Conservation (phyloP, 2,329 filamentous ascomycete genomes). For the Fusarium oligoseptatum region DNA sequence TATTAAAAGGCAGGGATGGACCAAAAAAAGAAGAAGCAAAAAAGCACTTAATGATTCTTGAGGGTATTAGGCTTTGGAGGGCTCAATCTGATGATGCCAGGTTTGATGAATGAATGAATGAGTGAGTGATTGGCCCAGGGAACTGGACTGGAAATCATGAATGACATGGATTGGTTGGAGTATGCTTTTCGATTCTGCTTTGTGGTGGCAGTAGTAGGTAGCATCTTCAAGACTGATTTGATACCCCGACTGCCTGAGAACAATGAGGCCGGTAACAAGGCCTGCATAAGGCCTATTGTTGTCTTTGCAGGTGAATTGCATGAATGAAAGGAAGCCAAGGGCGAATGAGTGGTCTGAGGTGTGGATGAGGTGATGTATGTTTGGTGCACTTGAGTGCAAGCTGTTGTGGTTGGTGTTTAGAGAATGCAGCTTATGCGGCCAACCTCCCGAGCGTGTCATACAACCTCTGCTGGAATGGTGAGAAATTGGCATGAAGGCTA, state of each 20-base stretch:
- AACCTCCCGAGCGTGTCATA: not conserved
- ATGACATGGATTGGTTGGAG: conserved; percentile 30
- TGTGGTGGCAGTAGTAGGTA: conserved; percentile 26
- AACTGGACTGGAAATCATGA: conserved; percentile 27
- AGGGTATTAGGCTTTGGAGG: conserved; percentile 12
- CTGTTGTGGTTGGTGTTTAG: not conserved
- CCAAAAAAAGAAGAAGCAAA: conserved; percentile 33
- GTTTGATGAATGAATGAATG: conserved; percentile 13
- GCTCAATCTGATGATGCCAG: conserved; percentile 23
- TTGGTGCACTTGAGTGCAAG: not conserved
- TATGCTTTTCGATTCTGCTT: conserved; percentile 22
- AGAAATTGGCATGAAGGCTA: not conserved
- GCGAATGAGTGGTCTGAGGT: not conserved
- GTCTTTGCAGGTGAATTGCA: not conserved
- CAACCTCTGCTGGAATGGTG: not conserved
- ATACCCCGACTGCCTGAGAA: conserved; percentile 26
- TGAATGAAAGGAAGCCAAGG: not conserved
- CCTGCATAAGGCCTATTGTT: not conserved
- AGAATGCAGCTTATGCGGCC: not conserved
- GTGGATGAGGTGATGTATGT: not conserved
- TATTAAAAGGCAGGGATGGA: conserved; percentile 11
- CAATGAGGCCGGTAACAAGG: not conserved
- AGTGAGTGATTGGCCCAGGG: conserved; percentile 30
- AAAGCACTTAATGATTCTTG: conserved; percentile 37
- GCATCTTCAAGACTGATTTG: conserved; percentile 37